Evolutionary conservation across 768 basidiomycete species (phyloP), one percentile per base, ranked within the genome.

Genomic region (Gymnopilus junonius): DNA sequence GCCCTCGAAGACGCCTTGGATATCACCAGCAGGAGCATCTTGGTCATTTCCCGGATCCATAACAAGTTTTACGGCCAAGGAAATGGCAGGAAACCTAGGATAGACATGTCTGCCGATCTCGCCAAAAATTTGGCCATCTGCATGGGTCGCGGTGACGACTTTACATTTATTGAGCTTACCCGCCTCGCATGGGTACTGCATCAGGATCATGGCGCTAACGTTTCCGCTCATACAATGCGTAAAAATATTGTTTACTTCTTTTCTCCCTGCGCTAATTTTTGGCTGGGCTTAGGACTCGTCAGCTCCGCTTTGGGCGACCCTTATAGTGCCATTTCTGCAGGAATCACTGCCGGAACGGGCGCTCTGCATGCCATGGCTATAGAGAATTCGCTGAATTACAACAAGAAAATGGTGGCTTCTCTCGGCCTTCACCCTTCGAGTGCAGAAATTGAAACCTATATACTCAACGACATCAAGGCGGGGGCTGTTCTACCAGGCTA

Each of bases 151-250:
- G 20, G 58, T 31, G 23, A 31, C 7, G 58, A 59, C 58, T 25
- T 48, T 17, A 51, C 45, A 17, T 59, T 59, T n/a, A 35, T 59
- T 37, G 58, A 59, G 27, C 58, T 59, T 35, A 59, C 58, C 4
- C 45, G 58, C 21, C 58, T 59, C 2, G 58, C 58, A 12, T 59
- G 58, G 58, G 58, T 48, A 23, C 21, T 59, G 3, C 58, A 59
- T 45, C 58, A 59, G 51, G 58, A 59, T 8, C 58, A 59, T 21
- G 58, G 58, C 46, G 58, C 58, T 6, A 59, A 59, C 4, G 58
- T 59, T 32, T 59, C 58, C 17, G 58, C 58, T 35, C 58, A 59
- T n/a, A 59, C 58, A 8, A 59, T 59, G 58, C 34, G 58, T 59
- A 59, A 59, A 46, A 23, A 7, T 17, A 11, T 25, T 20, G 1